Percentiles rank a stretch among this genome's conserved stretches.
These are phyloP conservation scores for Ustilago cynodontis DNA, from an alignment of 1,284 basidiomycete species.

Conservation along the genomic window DNA sequence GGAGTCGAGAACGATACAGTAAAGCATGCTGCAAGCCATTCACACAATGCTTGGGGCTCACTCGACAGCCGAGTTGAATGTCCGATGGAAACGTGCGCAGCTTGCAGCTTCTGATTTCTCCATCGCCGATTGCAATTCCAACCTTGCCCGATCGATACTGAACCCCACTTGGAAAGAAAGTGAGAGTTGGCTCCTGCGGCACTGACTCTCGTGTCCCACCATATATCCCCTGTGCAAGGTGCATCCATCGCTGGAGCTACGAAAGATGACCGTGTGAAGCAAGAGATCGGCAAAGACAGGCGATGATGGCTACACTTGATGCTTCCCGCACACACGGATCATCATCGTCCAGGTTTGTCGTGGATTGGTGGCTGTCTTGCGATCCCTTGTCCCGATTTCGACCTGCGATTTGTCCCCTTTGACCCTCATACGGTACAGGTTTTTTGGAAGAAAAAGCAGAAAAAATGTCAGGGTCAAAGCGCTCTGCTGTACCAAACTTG, in stretches of 20 bases:
- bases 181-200: constrained; percentile 20
- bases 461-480: constrained; percentile 3
- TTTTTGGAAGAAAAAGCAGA: background rate
- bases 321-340: constrained; percentile 5
- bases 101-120: constrained; percentile 13
- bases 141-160: background rate
- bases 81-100: constrained; percentile 21
- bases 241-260: too few relatives aligned
- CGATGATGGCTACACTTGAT: constrained; percentile 4
- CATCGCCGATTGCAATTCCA: constrained; percentile 8
- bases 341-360: background rate
- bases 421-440: background rate
- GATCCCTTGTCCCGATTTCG: background rate
- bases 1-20: constrained; percentile 1
- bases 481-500: constrained; percentile 27
- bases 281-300: background rate
- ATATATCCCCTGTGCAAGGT: background rate
- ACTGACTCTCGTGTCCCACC: constrained; percentile 4
- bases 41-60: too few relatives aligned
- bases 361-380: constrained; percentile 4
- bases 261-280: too few relatives aligned
- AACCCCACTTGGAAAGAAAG: background rate
- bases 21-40: constrained; percentile 6
- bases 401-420: background rate
- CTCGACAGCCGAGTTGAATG: too few relatives aligned